A percentile compares a stretch with the other conserved stretches of the same genome.
Evolutionary conservation across 1,284 basidiomycete species (phyloP).

Genomic region (Puccinia horiana): DNA sequence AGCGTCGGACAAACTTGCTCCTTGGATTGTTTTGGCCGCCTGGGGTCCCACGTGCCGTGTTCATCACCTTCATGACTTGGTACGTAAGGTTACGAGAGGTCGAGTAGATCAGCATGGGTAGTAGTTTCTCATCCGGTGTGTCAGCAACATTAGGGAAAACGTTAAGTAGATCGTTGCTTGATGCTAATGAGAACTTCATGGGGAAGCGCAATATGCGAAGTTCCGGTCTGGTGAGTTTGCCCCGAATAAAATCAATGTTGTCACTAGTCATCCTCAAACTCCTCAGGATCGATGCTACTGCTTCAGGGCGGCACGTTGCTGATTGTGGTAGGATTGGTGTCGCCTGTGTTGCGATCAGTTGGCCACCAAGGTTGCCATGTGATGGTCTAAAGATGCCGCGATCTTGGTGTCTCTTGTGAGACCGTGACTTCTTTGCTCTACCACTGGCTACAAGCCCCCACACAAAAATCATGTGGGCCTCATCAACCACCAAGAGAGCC

Average conservation of each 20-base stretch:
- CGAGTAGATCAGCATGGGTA: not conserved
- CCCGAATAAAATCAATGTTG: not conserved
- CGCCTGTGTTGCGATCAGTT: not conserved
- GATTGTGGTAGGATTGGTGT: not conserved
- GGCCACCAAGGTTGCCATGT: not conserved
- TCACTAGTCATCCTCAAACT: not conserved
- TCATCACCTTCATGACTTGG: not conserved
- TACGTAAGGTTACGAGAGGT: not conserved
- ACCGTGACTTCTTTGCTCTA: not conserved
- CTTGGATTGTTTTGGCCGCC: not conserved
- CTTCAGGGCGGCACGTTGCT: not conserved
- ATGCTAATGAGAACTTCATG: not conserved
- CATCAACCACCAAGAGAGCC: not conserved
- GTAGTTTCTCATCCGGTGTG: not conserved
- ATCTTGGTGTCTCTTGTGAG: not conserved
- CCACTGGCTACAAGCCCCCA: too few relatives aligned
- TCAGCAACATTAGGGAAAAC: not conserved
- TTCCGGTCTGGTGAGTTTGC: not conserved
- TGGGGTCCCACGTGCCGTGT: not conserved
- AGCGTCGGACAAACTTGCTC: not conserved
- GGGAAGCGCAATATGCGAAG: not conserved
- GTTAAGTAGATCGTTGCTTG: not conserved
- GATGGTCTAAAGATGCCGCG: not conserved
- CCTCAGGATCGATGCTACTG: not conserved
- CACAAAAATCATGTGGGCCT: slow-evolving; percentile 11